These are phyloP conservation scores for Quercus phellos DNA, from an alignment of 331 rosid genomes.

Conservation along the genomic window DNA sequence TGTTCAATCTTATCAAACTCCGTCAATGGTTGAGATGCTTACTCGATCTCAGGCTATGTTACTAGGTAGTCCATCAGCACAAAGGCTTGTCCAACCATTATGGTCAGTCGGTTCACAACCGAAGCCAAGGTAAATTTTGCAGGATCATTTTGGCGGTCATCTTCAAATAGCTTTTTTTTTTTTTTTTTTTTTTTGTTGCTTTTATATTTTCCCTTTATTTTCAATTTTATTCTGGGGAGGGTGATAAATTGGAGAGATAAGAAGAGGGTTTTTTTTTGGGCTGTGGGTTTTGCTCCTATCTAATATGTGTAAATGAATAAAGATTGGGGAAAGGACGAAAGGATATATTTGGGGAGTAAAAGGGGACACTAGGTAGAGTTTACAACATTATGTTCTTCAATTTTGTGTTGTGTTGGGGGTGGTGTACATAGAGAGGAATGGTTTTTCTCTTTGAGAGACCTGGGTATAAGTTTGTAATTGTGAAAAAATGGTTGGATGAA, in stretches of 20 bases:
- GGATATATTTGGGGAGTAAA: constrained; percentile 39
- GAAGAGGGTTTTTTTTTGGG: constrained; percentile 43
- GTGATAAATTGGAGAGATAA: constrained; percentile 38
- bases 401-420: constrained; percentile 25
- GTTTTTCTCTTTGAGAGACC: constrained; percentile 25
- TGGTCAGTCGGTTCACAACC: constrained; percentile 58
- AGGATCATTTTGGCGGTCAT: constrained; percentile 22
- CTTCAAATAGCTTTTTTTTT: constrained; percentile 22
- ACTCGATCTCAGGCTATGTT: constrained; percentile 82
- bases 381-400: not conserved
- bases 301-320: constrained; percentile 69
- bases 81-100: constrained; percentile 77
- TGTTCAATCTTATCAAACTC: constrained; percentile 85
- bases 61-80: constrained; percentile 78
- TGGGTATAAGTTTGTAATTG: constrained; percentile 45
- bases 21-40: constrained; percentile 94
- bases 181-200: constrained; percentile 24
- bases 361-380: constrained; percentile 45
- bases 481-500: constrained; percentile 33
- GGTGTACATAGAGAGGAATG: constrained; percentile 46
- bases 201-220: constrained; percentile 29
- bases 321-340: constrained; percentile 45
- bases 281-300: constrained; percentile 55
- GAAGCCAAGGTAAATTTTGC: constrained; percentile 65
- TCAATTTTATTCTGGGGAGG: constrained; percentile 27